Base-by-base conservation (phyloP, 441 rosid genomes). In the Sinapis alba region DNA sequence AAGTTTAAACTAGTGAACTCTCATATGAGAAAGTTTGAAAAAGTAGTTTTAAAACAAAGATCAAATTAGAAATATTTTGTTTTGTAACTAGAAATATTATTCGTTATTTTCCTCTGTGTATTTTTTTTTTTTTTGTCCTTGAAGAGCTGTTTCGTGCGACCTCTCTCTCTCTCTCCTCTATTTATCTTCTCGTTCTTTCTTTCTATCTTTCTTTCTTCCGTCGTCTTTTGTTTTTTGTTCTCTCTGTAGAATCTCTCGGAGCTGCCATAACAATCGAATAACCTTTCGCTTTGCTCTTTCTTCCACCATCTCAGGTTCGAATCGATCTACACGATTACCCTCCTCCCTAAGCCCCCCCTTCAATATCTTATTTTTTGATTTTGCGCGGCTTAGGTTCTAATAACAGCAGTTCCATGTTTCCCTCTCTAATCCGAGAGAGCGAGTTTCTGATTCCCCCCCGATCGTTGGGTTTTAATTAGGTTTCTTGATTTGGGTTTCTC, bases 81-180 rank as follows among this genome's bases (percentile, higher is more conserved):
- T 30, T 6, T 6, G 34, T 30, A 30, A 30, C 7, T 30, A 30
- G 34, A n/a, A n/a, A n/a, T n/a, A n/a, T n/a, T n/a, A n/a, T n/a
- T n/a, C n/a, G 34, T 21, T 8, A 27, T 38, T 38, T 11, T 38
- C 45, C 45, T 38, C 45, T 38, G 4, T 9, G 11, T 61, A 18
- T 57, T 43, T 43, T 58, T n/a, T 30, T 21, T 1, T 13, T 58
- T n/a, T 30, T 21, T 1, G 8, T 1, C 20, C 20, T 63, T 38
- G 45, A 38, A 41, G 51, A 66, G 68, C 68, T 77, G 62, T 64
- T 61, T 78, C 73, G 36, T 77, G 71, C 61, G 80, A 70, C 73
- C 69, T 58, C 59, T 19, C 64, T 61, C 60, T 50, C 45, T 34
- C 41, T 9, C 43, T 41, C 15, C 47, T 4, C 47, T 41, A 24